Evolutionary conservation across 208 protist genomes (phyloP), one percentile per base, ranked within the genome.

Genomic region (Trypanosoma cruzi): DNA sequence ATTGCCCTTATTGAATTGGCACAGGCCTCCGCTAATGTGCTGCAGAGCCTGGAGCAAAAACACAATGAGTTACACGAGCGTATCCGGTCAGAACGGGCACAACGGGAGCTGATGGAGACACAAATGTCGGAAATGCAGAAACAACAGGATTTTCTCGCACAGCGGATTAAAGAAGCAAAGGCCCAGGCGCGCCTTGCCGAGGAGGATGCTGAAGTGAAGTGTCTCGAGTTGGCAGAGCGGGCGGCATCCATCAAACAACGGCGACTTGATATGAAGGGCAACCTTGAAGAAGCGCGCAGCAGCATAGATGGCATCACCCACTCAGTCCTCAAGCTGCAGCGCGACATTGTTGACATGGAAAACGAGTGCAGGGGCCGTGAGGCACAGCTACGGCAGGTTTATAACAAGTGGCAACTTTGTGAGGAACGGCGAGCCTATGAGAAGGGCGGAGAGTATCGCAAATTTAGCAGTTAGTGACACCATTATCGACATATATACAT

Each of bases 391-490:
- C 44, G 56, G 28, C 48, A 46, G 32, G 54, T 64, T 4, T 77
- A 73, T 34, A 50, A 20, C 54, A 71, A 67, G 22, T 77, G 72
- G 72, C 53, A 66, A 7, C 44, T 56, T 31, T 73, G 72, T 56
- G 72, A 73, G 44, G 72, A 73, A 18, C 59, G 59, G 44, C 50
- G 53, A 46, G 24, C 2, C 10, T 32, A 31, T 4, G 55, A 52
- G 24, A 58, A 58, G 10, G 29, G 18, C 42, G 29, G 40, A 18
- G 20, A n/a, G 28, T 64, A 44, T 14, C 7, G 37, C 14, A 46
- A 24, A 36, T 36, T 37, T 64, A 64, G 42, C n/a, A 29, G 54
- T 13, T 13, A 44, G 40, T 44, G 40, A 44, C 40, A 44, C 40
- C 40, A 28, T 68, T 68, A 42, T 58, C 20, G 48, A 40, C 18